phyloP scores from a whole-genome alignment of 78 protist species.

The Monosiga brevicollis region DNA sequence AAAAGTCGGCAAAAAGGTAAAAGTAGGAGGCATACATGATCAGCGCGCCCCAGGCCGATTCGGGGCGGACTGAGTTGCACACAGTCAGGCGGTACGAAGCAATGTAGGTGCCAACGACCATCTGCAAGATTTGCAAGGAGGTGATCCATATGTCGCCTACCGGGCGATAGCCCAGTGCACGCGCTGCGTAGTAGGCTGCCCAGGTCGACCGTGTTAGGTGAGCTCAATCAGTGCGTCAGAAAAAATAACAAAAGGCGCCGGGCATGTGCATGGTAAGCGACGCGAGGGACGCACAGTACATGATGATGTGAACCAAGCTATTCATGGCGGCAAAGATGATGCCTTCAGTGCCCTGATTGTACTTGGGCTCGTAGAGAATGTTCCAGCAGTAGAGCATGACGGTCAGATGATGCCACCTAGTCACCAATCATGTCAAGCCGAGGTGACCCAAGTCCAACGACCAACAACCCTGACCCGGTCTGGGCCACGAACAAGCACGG shows the following conservation, averaged over 20 bases:
- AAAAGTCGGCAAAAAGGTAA: not conserved
- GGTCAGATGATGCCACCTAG: constrained; percentile 53
- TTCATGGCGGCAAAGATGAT: not conserved
- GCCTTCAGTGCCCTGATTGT: not conserved
- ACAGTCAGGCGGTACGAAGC: not conserved
- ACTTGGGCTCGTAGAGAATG: not conserved
- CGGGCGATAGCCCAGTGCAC: not conserved
- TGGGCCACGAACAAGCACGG: too few relatives aligned
- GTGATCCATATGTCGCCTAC: not conserved
- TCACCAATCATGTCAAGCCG: too few relatives aligned
- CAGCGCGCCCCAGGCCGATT: not conserved
- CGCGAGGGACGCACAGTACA: too few relatives aligned
- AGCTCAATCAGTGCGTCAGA: too few relatives aligned
- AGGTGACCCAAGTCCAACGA: too few relatives aligned
- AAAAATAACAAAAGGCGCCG: too few relatives aligned
- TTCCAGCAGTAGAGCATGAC: constrained; percentile 34
- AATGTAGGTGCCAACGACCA: not conserved
- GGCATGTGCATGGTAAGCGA: too few relatives aligned
- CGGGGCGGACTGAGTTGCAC: not conserved
- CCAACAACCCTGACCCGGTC: too few relatives aligned
- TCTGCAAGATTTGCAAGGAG: not conserved
- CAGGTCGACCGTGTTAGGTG: too few relatives aligned
- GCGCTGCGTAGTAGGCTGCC: not conserved
- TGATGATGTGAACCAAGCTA: not conserved
- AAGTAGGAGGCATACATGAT: not conserved